Percentiles rank a stretch among this genome's conserved stretches.
phyloP scores from a whole-genome alignment of 352 stramenopile genomes.

The Globisporangium paddicum region DNA sequence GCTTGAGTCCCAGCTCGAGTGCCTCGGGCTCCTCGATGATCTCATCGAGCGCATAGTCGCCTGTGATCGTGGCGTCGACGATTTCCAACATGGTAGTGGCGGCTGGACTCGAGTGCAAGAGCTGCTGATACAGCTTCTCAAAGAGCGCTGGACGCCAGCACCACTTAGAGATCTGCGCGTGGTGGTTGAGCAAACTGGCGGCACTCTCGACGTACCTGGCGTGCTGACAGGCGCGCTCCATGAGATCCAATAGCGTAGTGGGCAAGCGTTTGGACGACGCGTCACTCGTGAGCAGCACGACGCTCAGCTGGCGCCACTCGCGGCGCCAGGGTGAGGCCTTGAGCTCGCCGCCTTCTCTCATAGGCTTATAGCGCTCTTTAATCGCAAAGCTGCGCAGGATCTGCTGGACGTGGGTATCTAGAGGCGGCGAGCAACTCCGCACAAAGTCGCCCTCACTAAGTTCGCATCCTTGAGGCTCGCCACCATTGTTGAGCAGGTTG shows the following conservation, averaged over 20 bases:
- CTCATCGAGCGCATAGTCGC: conserved; percentile 28
- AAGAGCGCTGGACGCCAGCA: conserved; percentile 40
- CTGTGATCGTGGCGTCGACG: conserved; percentile 21
- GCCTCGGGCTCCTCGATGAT: conserved; percentile 29
- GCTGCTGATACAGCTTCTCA: conserved; percentile 23
- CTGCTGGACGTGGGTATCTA: conserved; percentile 15
- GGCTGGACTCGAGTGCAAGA: conserved; percentile 12
- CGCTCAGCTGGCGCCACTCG: conserved; percentile 59
- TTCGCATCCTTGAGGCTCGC: too few species aligned
- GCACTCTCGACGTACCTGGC: conserved; percentile 35
- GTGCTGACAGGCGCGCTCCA: conserved; percentile 43
- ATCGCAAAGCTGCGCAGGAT: conserved; percentile 44
- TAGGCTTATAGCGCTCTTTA: conserved; percentile 20
- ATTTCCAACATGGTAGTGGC: conserved; percentile 24
- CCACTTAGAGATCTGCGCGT: conserved; percentile 37
- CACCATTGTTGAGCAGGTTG: neutral
- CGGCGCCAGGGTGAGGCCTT: conserved; percentile 31
- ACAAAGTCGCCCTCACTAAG: conserved; percentile 9
- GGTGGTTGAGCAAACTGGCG: conserved; percentile 21
- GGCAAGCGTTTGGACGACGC: conserved; percentile 5
- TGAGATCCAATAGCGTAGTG: conserved; percentile 17
- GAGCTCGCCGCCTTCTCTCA: neutral
- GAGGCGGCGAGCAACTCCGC: neutral
- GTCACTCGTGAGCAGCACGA: conserved; percentile 18
- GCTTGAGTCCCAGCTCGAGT: conserved; percentile 8